phyloP scores from a whole-genome alignment of 2,329 filamentous ascomycete genomes.

The Neonectria magnoliae region DNA sequence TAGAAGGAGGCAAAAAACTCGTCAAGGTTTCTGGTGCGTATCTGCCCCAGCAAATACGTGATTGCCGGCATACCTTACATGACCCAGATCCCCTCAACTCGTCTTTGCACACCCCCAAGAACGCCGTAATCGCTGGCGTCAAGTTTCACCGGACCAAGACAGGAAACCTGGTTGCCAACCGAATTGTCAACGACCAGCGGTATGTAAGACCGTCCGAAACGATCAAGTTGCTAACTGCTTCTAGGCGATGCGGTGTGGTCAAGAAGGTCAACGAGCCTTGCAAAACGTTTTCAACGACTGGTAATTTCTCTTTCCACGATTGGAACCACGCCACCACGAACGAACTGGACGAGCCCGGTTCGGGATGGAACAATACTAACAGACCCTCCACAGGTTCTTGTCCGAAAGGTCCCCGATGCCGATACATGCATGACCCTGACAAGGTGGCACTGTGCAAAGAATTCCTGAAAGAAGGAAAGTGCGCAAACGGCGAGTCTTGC shows the following conservation, averaged over 20 bases:
- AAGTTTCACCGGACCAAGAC: slow-evolving; percentile 87
- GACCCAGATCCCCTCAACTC: slow-evolving; percentile 66
- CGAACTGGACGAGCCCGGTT: slow-evolving; percentile 46
- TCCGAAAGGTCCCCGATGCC: slow-evolving; percentile 81
- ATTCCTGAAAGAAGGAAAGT: slow-evolving; percentile 82
- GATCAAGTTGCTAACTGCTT: slow-evolving; percentile 50
- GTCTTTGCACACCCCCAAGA: slow-evolving; percentile 77
- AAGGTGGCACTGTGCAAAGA: slow-evolving; percentile 93
- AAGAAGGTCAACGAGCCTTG: slow-evolving; percentile 80
- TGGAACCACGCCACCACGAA: slow-evolving; percentile 34
- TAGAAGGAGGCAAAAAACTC: slow-evolving; percentile 84
- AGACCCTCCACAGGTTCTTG: slow-evolving; percentile 75
- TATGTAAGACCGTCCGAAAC: slow-evolving; percentile 57
- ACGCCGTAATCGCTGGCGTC: slow-evolving; percentile 77
- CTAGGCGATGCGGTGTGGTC: slow-evolving; percentile 61
- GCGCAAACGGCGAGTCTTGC: slow-evolving; percentile 80
- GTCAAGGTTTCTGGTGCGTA: slow-evolving; percentile 74
- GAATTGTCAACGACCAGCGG: slow-evolving; percentile 79
- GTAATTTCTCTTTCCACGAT: slow-evolving; percentile 64
- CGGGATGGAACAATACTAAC: slow-evolving; percentile 59
- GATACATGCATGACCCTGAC: slow-evolving; percentile 82
- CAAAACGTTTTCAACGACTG: slow-evolving; percentile 75
- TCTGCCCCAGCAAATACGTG: background rate
- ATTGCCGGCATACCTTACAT: slow-evolving; percentile 40
- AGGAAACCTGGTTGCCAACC: slow-evolving; percentile 84